These are phyloP conservation scores for Colletotrichum sp. DNA, from an alignment of 2,329 filamentous ascomycete species.

Conservation along the genomic window DNA sequence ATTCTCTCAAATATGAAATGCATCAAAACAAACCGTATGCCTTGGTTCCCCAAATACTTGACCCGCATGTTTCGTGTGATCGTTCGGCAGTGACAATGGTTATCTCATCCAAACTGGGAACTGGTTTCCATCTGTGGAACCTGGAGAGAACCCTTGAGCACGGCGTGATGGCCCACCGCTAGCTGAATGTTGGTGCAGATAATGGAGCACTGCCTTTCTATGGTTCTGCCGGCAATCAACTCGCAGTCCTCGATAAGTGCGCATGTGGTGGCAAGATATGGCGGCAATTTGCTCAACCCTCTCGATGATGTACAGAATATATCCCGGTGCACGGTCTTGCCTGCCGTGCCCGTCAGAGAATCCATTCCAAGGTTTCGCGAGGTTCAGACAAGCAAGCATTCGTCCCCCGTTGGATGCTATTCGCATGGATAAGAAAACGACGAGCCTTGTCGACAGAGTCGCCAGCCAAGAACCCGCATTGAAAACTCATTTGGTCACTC, in stretches of 20 bases:
- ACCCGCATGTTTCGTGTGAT: neutral
- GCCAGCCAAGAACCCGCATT: neutral
- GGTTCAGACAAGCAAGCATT: neutral
- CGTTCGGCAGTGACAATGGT: neutral
- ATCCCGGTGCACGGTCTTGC: neutral
- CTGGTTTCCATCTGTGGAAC: neutral
- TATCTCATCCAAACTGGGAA: neutral
- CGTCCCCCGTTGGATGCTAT: neutral
- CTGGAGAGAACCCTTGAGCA: neutral
- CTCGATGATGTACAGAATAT: too few relatives aligned
- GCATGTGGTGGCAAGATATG: too few relatives aligned
- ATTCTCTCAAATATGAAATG: slow-evolving; percentile 25
- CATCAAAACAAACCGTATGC: slow-evolving; percentile 11
- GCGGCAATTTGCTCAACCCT: too few relatives aligned
- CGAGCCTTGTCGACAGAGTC: neutral
- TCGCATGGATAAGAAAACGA: neutral
- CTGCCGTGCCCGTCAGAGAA: neutral
- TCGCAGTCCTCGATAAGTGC: too few relatives aligned
- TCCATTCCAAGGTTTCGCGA: neutral
- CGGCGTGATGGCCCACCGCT: too few relatives aligned
- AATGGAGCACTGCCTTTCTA: too few relatives aligned
- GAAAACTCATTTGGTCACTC: neutral
- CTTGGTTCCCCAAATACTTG: neutral
- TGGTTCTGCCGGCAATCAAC: too few relatives aligned
- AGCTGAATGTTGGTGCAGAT: too few relatives aligned